These are phyloP conservation scores for Omphalotus olearius DNA, from an alignment of 1,284 basidiomycete species.

Conservation along the genomic window DNA sequence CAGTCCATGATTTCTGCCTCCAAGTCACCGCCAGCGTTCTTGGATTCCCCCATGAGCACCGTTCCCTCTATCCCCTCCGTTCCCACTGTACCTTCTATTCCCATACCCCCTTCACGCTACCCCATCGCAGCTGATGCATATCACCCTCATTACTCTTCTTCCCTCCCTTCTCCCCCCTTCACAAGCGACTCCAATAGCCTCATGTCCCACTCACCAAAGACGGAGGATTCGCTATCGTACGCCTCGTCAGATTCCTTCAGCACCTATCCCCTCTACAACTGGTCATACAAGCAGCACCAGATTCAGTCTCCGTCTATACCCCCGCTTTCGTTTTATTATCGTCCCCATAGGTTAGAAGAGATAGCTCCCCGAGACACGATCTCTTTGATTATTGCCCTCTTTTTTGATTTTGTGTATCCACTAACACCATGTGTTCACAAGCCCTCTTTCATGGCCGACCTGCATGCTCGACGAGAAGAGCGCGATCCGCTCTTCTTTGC, in stretches of 20 bases:
- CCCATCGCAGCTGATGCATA: constrained; percentile 66
- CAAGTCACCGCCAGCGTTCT: constrained; percentile 44
- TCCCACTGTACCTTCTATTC: constrained; percentile 34
- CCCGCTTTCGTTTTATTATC: constrained; percentile 67
- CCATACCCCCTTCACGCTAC: constrained; percentile 63
- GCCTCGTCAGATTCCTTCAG: constrained; percentile 50
- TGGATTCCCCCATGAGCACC: constrained; percentile 45
- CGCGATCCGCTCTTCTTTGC: constrained; percentile 84
- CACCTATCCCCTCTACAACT: constrained; percentile 64
- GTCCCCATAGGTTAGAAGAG: constrained; percentile 66
- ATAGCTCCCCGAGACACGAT: constrained; percentile 75
- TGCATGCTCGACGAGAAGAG: constrained; percentile 73
- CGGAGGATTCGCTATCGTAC: constrained; percentile 36
- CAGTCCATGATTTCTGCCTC: constrained; percentile 42
- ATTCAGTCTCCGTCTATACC: constrained; percentile 50
- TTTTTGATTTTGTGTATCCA: constrained; percentile 87
- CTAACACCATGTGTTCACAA: constrained; percentile 80
- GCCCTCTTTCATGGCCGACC: constrained; percentile 83
- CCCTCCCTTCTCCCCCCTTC: constrained; percentile 26
- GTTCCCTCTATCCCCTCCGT: constrained; percentile 35
- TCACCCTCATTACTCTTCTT: constrained; percentile 46
- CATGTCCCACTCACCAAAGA: constrained; percentile 24
- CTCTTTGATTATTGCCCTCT: constrained; percentile 74
- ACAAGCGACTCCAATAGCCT: constrained; percentile 15
- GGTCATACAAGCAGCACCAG: constrained; percentile 67